phyloP scores from a whole-genome alignment of 257 asterid genomes.

The Eucommia ulmoides region DNA sequence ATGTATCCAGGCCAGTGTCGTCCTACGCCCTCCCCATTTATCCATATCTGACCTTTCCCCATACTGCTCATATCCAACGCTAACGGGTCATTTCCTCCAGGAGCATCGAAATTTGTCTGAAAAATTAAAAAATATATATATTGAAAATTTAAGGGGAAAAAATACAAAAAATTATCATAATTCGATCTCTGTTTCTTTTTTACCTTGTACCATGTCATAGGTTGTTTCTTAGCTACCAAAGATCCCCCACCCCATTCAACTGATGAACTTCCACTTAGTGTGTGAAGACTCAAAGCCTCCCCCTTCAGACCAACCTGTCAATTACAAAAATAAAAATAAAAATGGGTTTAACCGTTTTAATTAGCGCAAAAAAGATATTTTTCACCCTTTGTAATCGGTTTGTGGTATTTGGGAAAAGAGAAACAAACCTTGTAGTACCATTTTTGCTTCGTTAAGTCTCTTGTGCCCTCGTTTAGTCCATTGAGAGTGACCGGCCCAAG shows the following conservation, averaged over 20 bases:
- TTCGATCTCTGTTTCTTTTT: constrained; percentile 5
- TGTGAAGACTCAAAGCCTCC: constrained; percentile 42
- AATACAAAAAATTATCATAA: neutral
- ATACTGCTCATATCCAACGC: constrained; percentile 78
- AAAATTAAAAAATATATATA: constrained; percentile 1
- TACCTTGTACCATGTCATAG: constrained; percentile 97
- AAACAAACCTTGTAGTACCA: constrained; percentile 75
- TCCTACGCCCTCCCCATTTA: constrained; percentile 81
- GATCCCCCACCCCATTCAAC: constrained; percentile 68
- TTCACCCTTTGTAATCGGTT: no score
- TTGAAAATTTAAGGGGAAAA: neutral
- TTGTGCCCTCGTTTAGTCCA: constrained; percentile 67
- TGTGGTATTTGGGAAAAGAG: no score
- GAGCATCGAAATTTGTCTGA: constrained; percentile 65
- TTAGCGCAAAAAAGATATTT: no score
- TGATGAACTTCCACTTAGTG: constrained; percentile 55
- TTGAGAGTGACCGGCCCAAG: constrained; percentile 73
- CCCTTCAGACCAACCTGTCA: constrained; percentile 79
- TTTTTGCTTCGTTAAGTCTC: constrained; percentile 69
- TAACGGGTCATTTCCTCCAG: constrained; percentile 65
- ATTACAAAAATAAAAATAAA: no score
- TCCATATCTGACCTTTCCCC: constrained; percentile 95
- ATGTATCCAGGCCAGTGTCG: constrained; percentile 83
- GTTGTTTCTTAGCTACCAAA: constrained; percentile 51
- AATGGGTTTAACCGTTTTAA: no score